Conservation (phyloP, 2,329 filamentous ascomycete species). For the Pseudogymnoascus sp. region DNA sequence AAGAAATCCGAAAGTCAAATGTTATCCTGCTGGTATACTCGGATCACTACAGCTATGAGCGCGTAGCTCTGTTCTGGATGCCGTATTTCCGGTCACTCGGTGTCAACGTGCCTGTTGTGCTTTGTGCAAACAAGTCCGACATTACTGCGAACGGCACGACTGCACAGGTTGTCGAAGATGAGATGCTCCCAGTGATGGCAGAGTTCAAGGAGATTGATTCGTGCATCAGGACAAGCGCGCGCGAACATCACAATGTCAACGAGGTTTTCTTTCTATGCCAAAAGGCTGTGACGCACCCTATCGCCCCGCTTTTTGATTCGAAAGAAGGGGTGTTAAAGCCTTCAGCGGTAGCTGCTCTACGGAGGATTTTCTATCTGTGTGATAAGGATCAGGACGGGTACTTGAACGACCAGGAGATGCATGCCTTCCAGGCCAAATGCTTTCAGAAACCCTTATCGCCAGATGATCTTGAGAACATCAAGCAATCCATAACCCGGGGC, state of each 20-base stretch:
- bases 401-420: constrained; percentile 81
- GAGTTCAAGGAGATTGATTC: constrained; percentile 99
- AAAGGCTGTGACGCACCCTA: constrained; percentile 94
- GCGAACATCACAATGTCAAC: constrained; percentile 88
- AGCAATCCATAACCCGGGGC: constrained; percentile 68
- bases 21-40: constrained; percentile 95
- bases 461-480: constrained; percentile 85
- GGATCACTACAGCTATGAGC: constrained; percentile 97
- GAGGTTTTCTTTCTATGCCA: constrained; percentile 97
- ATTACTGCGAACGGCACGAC: constrained; percentile 65
- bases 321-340: constrained; percentile 87
- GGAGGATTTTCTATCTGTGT: constrained; percentile 87
- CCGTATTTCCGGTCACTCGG: constrained; percentile 94
- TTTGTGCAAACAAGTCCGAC: constrained; percentile 98
- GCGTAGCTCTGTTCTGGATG: constrained; percentile 96
- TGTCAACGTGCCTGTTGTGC: constrained; percentile 95
- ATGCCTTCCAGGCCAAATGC: constrained; percentile 82
- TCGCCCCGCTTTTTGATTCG: constrained; percentile 91
- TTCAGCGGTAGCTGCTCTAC: constrained; percentile 75
- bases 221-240: constrained; percentile 87
- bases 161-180: constrained; percentile 82
- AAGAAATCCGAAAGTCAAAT: constrained; percentile 93
- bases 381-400: constrained; percentile 95
- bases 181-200: constrained; percentile 96
- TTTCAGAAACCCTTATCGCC: constrained; percentile 79